Evolutionary conservation across 108 stramenopile species (phyloP), one percentile per base, ranked within the genome.

Genomic region (Pseudonitzschia delicatissima): DNA sequence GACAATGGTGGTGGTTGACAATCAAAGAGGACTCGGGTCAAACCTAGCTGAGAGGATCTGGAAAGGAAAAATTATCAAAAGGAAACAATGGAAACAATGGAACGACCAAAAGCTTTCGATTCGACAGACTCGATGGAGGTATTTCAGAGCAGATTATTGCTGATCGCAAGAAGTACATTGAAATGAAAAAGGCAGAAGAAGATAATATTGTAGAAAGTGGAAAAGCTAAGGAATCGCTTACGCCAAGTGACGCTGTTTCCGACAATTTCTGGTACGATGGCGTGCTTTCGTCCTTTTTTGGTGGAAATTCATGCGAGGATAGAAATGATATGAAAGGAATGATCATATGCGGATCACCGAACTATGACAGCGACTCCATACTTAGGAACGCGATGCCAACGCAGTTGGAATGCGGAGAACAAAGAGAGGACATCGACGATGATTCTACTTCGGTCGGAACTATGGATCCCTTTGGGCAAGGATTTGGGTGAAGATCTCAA

Each of bases 341-440:
- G 9, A 32, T 48, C 23, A 50, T 34, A 53, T 67, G 66, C 53
- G 37, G 29, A 36, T 42, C 66, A 37, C 35, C 49, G 29, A 21
- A 5, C 7, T 18, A 51, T 53, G 51, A 35, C 33, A 23, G 32
- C 15, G 40, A 26, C 18, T 2, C 18, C 2, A 20, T 28, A 32
- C 20, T 57, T 8, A 26, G 47, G 8, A 32, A 21, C 13, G 45
- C 48, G 8, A 20, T 49, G 4, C 3, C 48, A 17, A 27, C 7
- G 21, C 66, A 57, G 58, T 9, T 23, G 26, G 45, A 39, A 5
- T 45, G 18, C 28, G 57, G 64, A 5, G 71, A 72, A 45, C 25
- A 28, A 27, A 58, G 73, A 67, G 66, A 74, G 49, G 73, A 62
- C 31, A 59, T 74, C 23, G 74, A 69, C 49, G 51, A 74, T 57